These are phyloP conservation scores for Brasenia schreberi DNA, from an alignment of 164 flowering plant genomes.

Conservation along the genomic window DNA sequence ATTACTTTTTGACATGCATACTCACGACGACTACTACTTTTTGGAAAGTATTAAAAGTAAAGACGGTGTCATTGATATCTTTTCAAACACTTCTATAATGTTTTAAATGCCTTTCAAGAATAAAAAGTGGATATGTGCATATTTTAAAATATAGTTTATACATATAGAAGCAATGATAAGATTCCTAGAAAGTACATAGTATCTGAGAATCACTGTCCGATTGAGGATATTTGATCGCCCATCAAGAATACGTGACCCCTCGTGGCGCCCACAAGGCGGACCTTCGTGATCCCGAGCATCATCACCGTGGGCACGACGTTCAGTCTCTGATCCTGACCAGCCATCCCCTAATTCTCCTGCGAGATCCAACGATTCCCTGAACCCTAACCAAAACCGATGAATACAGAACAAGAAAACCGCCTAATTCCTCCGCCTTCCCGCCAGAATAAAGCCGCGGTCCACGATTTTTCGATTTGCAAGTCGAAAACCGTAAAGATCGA, in stretches of 20 bases:
- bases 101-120: too few species aligned
- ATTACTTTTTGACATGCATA: too few species aligned
- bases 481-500: not conserved
- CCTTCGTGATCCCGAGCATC: constrained; percentile 77
- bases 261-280: constrained; percentile 89
- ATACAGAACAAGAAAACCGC: not conserved
- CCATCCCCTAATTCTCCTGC: constrained; percentile 36
- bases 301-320: constrained; percentile 94
- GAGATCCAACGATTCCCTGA: not conserved
- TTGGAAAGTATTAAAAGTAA: too few species aligned
- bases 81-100: too few species aligned
- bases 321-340: constrained; percentile 79
- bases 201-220: too few species aligned
- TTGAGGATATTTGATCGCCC: too few species aligned
- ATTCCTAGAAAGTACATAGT: too few species aligned
- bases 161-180: too few species aligned
- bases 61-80: too few species aligned
- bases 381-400: not conserved
- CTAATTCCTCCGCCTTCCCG: not conserved
- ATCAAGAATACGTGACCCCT: constrained; percentile 98
- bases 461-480: not conserved
- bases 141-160: too few species aligned
- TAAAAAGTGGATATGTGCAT: too few species aligned
- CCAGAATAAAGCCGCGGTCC: not conserved
- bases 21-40: too few species aligned